phyloP scores from a whole-genome alignment of 139 green algal genomes.

The Micractinium conductrix region DNA sequence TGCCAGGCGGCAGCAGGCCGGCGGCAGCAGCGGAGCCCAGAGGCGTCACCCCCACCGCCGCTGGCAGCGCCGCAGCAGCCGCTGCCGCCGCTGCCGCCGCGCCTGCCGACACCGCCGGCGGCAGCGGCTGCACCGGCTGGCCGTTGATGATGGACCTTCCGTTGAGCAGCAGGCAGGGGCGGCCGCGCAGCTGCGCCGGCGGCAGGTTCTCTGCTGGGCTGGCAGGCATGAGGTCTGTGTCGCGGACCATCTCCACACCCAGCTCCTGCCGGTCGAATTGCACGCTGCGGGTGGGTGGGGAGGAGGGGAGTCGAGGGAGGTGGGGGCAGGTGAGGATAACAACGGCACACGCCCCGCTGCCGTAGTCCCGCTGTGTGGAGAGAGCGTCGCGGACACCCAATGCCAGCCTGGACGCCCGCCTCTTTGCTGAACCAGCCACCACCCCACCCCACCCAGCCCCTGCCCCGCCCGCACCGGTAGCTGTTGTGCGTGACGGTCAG shows the following conservation, averaged over 20 bases:
- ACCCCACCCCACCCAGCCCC: not conserved
- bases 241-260: slow-evolving; percentile 81
- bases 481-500: slow-evolving; percentile 78
- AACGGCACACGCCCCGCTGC: too few relatives aligned
- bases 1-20: not conserved
- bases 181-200: slow-evolving; percentile 31
- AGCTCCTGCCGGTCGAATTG: slow-evolving; percentile 89
- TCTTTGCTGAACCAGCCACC: not conserved
- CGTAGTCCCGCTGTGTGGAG: too few relatives aligned
- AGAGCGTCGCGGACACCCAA: too few relatives aligned
- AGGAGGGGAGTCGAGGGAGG: not conserved
- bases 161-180: slow-evolving; percentile 43
- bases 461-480: slow-evolving; percentile 59
- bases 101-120: not conserved
- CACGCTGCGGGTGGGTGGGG: slow-evolving; percentile 55
- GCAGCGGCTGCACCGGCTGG: slow-evolving; percentile 10
- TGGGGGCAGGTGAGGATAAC: too few relatives aligned
- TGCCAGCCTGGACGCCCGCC: not conserved
- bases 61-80: not conserved
- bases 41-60: not conserved
- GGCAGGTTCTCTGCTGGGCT: slow-evolving; percentile 63
- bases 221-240: slow-evolving; percentile 75
- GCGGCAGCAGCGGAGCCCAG: not conserved
- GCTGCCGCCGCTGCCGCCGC: not conserved
- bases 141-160: slow-evolving; percentile 37